phyloP scores from a whole-genome alignment of 176 grass and related monocot species.

The Saccharum spontaneum region DNA sequence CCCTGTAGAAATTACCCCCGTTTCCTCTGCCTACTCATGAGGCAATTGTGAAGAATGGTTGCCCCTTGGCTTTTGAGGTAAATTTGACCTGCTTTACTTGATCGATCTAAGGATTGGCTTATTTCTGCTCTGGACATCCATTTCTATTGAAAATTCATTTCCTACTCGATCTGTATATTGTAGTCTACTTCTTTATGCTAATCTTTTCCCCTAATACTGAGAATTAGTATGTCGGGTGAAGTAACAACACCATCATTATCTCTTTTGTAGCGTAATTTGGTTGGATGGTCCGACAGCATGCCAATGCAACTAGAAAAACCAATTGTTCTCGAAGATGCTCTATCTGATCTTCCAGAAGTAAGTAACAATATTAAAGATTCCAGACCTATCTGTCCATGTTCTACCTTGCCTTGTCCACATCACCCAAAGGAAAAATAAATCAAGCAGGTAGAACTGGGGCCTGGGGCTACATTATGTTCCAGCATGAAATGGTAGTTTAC shows the following conservation, averaged over 20 bases:
- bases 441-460: neutral
- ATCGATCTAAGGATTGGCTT: neutral
- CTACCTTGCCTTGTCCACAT: neutral
- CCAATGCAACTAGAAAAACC: constrained; percentile 62
- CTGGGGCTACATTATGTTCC: neutral
- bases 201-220: neutral
- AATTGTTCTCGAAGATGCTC: constrained; percentile 81
- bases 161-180: neutral
- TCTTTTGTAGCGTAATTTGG: constrained; percentile 69
- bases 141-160: constrained; percentile 23
- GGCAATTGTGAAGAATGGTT: constrained; percentile 70
- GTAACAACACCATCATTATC: constrained; percentile 13
- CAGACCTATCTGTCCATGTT: neutral
- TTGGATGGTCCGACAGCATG: constrained; percentile 61
- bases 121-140: neutral
- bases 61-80: constrained; percentile 88
- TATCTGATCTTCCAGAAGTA: constrained; percentile 94
- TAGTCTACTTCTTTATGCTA: neutral
- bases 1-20: constrained; percentile 66
- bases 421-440: neutral
- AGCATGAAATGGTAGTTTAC: neutral
- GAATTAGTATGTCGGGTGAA: constrained; percentile 20
- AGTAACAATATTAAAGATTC: constrained; percentile 25
- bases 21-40: constrained; percentile 97
- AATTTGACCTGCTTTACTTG: constrained; percentile 14